Evolutionary conservation across 345 rosid genomes (phyloP), one percentile per base, ranked within the genome.

Genomic region (Clarkia xantiana): DNA sequence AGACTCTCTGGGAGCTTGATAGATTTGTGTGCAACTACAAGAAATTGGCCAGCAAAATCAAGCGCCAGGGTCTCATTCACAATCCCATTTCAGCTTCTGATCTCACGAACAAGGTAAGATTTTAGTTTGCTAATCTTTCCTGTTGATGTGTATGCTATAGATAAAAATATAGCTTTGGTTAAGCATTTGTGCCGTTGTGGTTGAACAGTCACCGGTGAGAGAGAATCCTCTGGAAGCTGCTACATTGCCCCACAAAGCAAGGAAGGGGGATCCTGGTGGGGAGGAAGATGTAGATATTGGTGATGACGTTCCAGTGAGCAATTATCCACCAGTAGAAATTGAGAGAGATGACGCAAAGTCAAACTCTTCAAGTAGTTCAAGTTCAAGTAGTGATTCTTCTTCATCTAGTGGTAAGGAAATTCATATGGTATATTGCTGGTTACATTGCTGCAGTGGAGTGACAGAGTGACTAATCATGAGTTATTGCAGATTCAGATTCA

Each of bases 261-360:
- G 47, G 54, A 57, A 52, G 18, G 62, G 57, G 18, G 68, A 65
- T 13, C 56, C 58, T 46, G 66, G 54, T 29, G 67, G 56, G 22
- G 72, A 74, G 18, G 79, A 74, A 49, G 75, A 74, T 46, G 79
- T 74, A n/a, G 78, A 74, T 66, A 74, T 74, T 15, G 78, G 72
- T 11, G 78, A 74, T 39, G 78, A 74, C 25, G 53, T 61, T 40
- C 75, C 72, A 1, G 45, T 47, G 51, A 59, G 67, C 14, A 52
- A 59, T 18, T 74, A 60, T 25, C 70, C 75, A 4, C 63, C 72
- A 0, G 79, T 74, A 45, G 79, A 67, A 70, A 74, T 74, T n/a
- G 79, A 66, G 52, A 62, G 65, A 14, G 75, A 74, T 47, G 75
- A 74, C 48, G 57, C 55, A 14, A 45, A 51, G 44, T 60, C 69